Evolutionary conservation across 176 grass and related monocot genomes (phyloP), one percentile per base, ranked within the genome.

Genomic region (Carex kokanica): DNA sequence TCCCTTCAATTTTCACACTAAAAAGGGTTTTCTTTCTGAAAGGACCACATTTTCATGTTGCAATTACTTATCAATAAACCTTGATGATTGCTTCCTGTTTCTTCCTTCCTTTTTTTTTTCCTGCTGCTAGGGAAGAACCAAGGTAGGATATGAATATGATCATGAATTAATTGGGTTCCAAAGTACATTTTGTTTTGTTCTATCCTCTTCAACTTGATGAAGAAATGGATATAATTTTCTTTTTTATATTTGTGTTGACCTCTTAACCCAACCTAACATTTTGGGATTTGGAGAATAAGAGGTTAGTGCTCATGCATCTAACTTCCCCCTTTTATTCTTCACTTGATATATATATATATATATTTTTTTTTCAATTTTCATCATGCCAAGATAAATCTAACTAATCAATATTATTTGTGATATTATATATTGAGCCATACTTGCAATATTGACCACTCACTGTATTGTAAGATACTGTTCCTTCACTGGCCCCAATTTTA

Each of bases 41-140:
- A 74, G 70, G 70, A 74, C 70, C 70, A 52, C 70, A 52, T 74
- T 73, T 51, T 74, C 70, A 74, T 25, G 70, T 74, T 74, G 41
- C 41, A 74, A 74, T 52, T 21, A 74, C 11, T 25, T 24, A 52
- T 74, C n/a, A 47, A 47, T 68, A 34, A 74, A 25, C n/a, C 43
- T 52, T 74, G 43, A 51, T 74, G 70, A 20, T 74, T 74, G 70
- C 70, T 74, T 74, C 70, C 27, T 74, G 41, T 74, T 74, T 74
- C 43, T 74, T 52, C 70, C 20, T 74, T 14, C 41, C 43, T 36
- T 5, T 36, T 36, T 14, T 45, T 73, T 70, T 74, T n/a, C 16
- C 65, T 18, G n/a, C 5, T 68, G 16, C 32, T 8, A n/a, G 5
- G 17, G 17, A 41, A n/a, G 15, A 69, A 69, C 34, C 65, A 69